Base-by-base conservation (phyloP, 2,329 filamentous ascomycete species). In the Fusarium torreyae region DNA sequence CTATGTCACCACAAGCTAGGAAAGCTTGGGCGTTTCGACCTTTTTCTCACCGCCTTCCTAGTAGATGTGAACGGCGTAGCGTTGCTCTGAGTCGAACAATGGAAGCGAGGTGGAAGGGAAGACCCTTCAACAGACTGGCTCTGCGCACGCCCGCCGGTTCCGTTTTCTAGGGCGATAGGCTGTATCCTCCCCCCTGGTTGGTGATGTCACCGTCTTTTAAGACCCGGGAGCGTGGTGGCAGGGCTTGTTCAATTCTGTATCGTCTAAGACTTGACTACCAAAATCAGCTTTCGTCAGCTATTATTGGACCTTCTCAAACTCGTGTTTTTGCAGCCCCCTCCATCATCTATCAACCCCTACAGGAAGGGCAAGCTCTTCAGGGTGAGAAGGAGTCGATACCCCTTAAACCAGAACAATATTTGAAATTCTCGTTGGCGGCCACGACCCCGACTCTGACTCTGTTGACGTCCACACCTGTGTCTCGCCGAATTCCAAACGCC, bases 131-230 rank as follows among this genome's bases (percentile, higher is more conserved):
- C 24, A 48, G 46, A 51, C 49, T 66, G 62, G 52, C 51, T 60
- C 54, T 70, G 44, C 38, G 24, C 58, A 60, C 63, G 40, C 54
- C 63, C 67, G 39, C 33, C 40, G 43, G 38, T 56, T 63, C 56
- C 57, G 43, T 55, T 43, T 56, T 48, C 54, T 65, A 71, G 56
- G 67, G 70, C 54, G 59, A 67, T 45, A 59, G 55, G 51, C 39
- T 46, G 34, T 45, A 61, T 48, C 43, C 45, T 61, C 61, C 71
- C 69, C 69, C 55, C 62, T 66, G 66, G 58, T 42, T 53, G 56
- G 68, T 74, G 72, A 74, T 74, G 72, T 74, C 72, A 74, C 68
- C 50, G 66, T 68, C 71, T 69, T 54, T 64, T 51, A 65, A 65
- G 62, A 69, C 69, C 67, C 67, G 53, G 64, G 65, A 57, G 48